Evolutionary conservation across 176 grass and related monocot species (phyloP).

Genomic region (Aegilops longissima): DNA sequence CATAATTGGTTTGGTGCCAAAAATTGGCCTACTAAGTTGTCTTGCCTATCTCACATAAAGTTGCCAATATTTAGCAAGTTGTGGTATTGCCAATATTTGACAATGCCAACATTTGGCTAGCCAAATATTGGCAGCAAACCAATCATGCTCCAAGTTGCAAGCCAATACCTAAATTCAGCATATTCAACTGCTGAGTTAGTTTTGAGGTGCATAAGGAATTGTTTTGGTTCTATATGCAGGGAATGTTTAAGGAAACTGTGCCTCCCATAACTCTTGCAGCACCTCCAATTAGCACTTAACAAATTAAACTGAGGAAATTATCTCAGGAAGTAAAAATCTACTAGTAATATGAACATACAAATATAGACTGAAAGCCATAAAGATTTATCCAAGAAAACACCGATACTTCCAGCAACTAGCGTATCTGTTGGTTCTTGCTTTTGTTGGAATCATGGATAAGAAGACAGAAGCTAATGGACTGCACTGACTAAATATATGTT

Average conservation of each 20-base stretch:
- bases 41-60: too few species aligned
- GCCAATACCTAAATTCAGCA: not conserved
- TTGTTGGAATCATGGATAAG: too few species aligned
- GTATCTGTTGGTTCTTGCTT: too few species aligned
- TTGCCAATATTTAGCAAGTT: too few species aligned
- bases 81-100: too few species aligned
- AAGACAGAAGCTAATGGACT: too few species aligned
- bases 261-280: slow-evolving; percentile 5
- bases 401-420: too few species aligned
- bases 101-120: too few species aligned
- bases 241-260: not conserved
- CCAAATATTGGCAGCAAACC: too few species aligned
- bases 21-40: too few species aligned
- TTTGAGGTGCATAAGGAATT: slow-evolving; percentile 4
- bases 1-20: too few species aligned
- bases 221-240: not conserved
- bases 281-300: not conserved
- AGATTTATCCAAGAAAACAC: not conserved
- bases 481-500: too few species aligned
- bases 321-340: not conserved
- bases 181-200: not conserved
- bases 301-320: not conserved
- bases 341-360: not conserved
- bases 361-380: slow-evolving; percentile 18
- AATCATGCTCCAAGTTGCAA: not conserved